Evolutionary conservation across 805 yeast species (phyloP).

Genomic region (Hanseniaspora singularis): DNA sequence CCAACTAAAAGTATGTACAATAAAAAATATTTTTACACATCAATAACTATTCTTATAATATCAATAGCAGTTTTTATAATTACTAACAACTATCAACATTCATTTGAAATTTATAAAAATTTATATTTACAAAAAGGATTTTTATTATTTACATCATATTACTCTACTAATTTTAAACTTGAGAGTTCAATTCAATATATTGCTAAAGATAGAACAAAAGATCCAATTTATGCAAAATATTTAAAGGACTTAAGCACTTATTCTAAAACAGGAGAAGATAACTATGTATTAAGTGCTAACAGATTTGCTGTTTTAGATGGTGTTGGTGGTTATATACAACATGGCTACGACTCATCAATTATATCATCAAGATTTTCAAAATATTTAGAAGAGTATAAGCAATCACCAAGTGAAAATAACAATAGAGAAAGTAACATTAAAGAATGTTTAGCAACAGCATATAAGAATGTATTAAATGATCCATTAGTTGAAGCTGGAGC

Average conservation of each 20-base stretch:
- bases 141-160: slow-evolving; percentile 12
- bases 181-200: slow-evolving; percentile 50
- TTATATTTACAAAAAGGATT: neutral
- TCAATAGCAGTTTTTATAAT: neutral
- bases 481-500: slow-evolving; percentile 77
- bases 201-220: slow-evolving; percentile 52
- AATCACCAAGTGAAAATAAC: too few relatives aligned
- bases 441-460: slow-evolving; percentile 45
- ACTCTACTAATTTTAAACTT: slow-evolving; percentile 35
- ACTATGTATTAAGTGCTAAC: slow-evolving; percentile 42
- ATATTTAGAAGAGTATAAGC: slow-evolving; percentile 19
- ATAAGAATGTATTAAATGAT: slow-evolving; percentile 37
- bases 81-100: slow-evolving; percentile 11
- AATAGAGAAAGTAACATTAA: slow-evolving; percentile 36
- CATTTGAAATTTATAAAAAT: neutral
- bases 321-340: slow-evolving; percentile 94
- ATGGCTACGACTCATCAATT: slow-evolving; percentile 81
- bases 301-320: slow-evolving; percentile 79
- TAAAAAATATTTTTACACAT: neutral
- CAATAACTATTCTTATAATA: neutral
- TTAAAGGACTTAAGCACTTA: slow-evolving; percentile 18
- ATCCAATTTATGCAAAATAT: slow-evolving; percentile 31
- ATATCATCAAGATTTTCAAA: slow-evolving; percentile 71
- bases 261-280: slow-evolving; percentile 72
- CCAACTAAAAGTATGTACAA: slow-evolving; percentile 9